Evolutionary conservation across 306 rosid species (phyloP).

Genomic region (Castanospermum australe): DNA sequence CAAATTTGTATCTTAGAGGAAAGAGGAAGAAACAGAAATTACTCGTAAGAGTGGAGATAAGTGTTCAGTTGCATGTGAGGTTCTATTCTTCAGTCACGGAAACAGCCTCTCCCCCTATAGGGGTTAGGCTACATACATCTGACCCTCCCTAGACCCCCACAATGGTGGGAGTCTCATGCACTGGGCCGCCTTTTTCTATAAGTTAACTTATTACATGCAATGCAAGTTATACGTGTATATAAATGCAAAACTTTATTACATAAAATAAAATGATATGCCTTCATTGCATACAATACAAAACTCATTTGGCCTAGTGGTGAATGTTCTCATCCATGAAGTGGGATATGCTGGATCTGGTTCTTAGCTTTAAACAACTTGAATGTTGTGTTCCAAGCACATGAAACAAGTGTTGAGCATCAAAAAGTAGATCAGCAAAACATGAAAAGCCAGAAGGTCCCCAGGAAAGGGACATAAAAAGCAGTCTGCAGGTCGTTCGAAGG

Average conservation of each 20-base stretch:
- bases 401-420: neutral
- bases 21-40: slow-evolving; percentile 24
- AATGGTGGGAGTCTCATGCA: no score
- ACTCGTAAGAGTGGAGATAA: neutral
- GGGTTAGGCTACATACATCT: no score
- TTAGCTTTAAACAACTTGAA: neutral
- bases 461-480: neutral
- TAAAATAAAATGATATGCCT: neutral
- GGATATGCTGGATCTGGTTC: neutral
- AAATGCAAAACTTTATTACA: neutral
- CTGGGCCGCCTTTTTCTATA: no score
- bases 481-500: neutral
- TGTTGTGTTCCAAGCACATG: neutral
- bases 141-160: no score
- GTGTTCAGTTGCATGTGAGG: neutral
- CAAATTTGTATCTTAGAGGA: slow-evolving; percentile 20
- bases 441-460: neutral
- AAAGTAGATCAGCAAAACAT: neutral
- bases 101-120: no score
- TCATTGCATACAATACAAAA: neutral
- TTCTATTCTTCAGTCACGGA: slow-evolving; percentile 1
- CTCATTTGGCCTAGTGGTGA: neutral
- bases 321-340: neutral
- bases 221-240: neutral
- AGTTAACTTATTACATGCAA: neutral